phyloP scores from a whole-genome alignment of 805 yeast species.

The Sugiyamaella smithiae region DNA sequence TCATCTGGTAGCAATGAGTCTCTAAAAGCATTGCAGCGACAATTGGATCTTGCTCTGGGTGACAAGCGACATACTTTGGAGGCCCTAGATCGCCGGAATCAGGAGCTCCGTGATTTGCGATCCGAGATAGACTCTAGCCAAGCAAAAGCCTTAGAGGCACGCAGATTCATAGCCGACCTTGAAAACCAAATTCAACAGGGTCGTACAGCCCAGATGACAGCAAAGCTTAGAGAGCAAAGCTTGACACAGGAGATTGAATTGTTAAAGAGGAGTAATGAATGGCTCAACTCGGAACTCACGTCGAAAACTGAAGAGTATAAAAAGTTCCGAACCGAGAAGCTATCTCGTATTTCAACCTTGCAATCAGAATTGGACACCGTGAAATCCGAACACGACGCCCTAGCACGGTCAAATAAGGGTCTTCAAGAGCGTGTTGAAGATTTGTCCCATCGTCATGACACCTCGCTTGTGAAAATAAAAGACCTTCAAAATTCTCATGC shows the following conservation, averaged over 20 bases:
- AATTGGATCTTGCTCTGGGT: slow-evolving; percentile 20
- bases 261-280: slow-evolving; percentile 40
- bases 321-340: slow-evolving; percentile 31
- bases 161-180: slow-evolving; percentile 41
- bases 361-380: slow-evolving; percentile 38
- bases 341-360: slow-evolving; percentile 34
- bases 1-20: slow-evolving; percentile 11
- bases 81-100: slow-evolving; percentile 29
- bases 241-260: slow-evolving; percentile 43
- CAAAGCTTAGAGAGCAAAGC: slow-evolving; percentile 38
- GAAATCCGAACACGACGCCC: slow-evolving; percentile 33
- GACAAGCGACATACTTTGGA: slow-evolving; percentile 32
- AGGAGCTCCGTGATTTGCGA: slow-evolving; percentile 33
- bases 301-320: slow-evolving; percentile 34
- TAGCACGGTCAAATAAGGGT: slow-evolving; percentile 32
- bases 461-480: slow-evolving; percentile 45
- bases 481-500: slow-evolving; percentile 45
- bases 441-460: slow-evolving; percentile 41
- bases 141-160: slow-evolving; percentile 36
- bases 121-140: slow-evolving; percentile 41
- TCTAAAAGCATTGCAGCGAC: slow-evolving; percentile 18
- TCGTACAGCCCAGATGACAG: slow-evolving; percentile 31
- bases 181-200: slow-evolving; percentile 38
- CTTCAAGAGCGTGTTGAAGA: slow-evolving; percentile 39
- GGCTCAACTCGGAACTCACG: slow-evolving; percentile 42